Percentiles rank a stretch among this genome's conserved stretches.
Evolutionary conservation across 257 asterid species (phyloP).

Genomic region (Ophiorrhiza pumila): DNA sequence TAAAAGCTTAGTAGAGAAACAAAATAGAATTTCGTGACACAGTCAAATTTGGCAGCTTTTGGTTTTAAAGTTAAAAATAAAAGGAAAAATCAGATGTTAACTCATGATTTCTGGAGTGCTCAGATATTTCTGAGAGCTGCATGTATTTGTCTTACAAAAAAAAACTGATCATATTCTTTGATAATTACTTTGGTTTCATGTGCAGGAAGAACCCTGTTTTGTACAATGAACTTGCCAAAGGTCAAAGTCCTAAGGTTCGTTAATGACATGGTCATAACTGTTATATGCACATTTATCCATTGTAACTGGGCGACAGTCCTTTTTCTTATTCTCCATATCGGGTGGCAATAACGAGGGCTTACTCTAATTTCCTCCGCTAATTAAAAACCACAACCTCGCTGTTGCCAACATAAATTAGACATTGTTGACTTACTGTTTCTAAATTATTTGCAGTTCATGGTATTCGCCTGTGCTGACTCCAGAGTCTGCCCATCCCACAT

Average conservation of each 20-base stretch:
- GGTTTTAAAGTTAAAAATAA: too few relatives aligned
- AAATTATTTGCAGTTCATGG: constrained; percentile 34
- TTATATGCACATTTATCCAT: too few relatives aligned
- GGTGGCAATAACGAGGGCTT: not conserved
- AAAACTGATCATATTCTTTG: not conserved
- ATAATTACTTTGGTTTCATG: not conserved
- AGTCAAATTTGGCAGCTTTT: not conserved
- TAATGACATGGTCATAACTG: not conserved
- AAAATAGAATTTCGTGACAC: not conserved
- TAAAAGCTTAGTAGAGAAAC: not conserved
- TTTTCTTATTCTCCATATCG: too few relatives aligned
- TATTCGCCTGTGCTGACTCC: constrained; percentile 49
- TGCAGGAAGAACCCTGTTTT: constrained; percentile 38
- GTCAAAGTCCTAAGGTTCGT: constrained; percentile 49
- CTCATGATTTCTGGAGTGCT: too few relatives aligned
- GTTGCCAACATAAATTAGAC: not conserved
- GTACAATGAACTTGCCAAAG: constrained; percentile 38
- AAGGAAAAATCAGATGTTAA: too few relatives aligned
- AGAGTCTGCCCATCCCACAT: constrained; percentile 49
- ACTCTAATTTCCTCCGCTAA: not conserved
- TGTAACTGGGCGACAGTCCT: too few relatives aligned
- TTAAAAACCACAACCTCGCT: not conserved
- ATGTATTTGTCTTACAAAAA: not conserved
- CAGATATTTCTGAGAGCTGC: not conserved
- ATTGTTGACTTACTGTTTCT: not conserved